Conservation (phyloP, 2,329 filamentous ascomycete genomes). For the Fusarium multiceps region DNA sequence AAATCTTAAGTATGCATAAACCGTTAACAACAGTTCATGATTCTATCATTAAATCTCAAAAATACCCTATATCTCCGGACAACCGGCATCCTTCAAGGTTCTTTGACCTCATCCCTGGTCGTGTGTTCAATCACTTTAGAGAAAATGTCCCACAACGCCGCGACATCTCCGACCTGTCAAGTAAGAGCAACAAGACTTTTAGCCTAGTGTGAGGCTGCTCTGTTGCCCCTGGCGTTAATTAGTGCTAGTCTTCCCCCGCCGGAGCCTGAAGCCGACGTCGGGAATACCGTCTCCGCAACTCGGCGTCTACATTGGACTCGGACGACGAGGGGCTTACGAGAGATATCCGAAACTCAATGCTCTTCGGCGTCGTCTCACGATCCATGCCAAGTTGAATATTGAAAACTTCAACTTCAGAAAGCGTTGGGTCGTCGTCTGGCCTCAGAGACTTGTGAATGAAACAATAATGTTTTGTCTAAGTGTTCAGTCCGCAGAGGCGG, state of each 20-base stretch:
- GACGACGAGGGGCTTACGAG: background rate
- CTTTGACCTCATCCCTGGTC: constrained; percentile 6
- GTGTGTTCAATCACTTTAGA: background rate
- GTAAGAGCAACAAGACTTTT: background rate
- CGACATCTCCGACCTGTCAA: constrained; percentile 30
- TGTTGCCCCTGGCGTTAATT: constrained; percentile 20
- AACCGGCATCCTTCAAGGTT: constrained; percentile 31
- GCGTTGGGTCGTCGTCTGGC: background rate
- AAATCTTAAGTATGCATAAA: background rate
- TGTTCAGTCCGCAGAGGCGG: background rate
- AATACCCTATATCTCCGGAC: constrained; percentile 7
- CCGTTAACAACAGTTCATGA: background rate
- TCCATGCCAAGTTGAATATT: background rate
- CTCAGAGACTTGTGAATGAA: background rate
- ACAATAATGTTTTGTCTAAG: background rate
- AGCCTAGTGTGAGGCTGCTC: background rate
- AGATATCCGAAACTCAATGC: background rate
- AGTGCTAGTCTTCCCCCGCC: constrained; percentile 1
- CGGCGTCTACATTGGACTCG: background rate
- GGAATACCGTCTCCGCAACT: constrained; percentile 8
- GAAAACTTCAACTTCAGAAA: background rate
- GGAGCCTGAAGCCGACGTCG: constrained; percentile 26
- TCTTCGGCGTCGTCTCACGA: background rate
- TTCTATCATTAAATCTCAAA: too few relatives aligned
- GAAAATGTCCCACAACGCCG: constrained; percentile 26